These are phyloP conservation scores for Suillus tomentosus DNA, from an alignment of 768 basidiomycete genomes.

Conservation along the genomic window DNA sequence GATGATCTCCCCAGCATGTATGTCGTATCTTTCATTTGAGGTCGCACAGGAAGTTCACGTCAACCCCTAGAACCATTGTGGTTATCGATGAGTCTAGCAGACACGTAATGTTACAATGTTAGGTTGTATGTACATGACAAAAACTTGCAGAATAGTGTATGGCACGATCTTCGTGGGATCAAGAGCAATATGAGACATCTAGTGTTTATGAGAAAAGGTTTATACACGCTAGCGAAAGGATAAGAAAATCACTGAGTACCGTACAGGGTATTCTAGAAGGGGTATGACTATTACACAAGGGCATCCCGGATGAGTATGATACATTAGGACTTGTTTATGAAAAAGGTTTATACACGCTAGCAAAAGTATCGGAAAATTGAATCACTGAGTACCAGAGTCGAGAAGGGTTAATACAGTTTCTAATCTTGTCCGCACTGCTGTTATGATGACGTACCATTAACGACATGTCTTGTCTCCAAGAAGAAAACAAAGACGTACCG, in stretches of 20 bases:
- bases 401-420: slow-evolving; percentile 29
- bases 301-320: too few species aligned
- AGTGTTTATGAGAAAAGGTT: too few species aligned
- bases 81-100: background rate
- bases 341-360: background rate
- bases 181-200: background rate
- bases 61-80: background rate
- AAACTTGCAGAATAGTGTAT: background rate
- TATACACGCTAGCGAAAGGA: too few species aligned
- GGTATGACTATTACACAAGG: too few species aligned
- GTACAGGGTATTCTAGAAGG: too few species aligned
- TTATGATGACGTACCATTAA: background rate
- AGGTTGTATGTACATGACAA: background rate
- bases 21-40: slow-evolving; percentile 5
- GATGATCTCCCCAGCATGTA: slow-evolving; percentile 29
- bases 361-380: background rate
- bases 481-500: slow-evolving; percentile 21
- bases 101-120: background rate
- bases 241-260: too few species aligned
- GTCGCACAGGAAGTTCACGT: background rate
- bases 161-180: background rate
- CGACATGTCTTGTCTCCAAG: background rate
- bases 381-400: background rate
- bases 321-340: too few species aligned
- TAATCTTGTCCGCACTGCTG: slow-evolving; percentile 27